These are phyloP conservation scores for Suillus paluster DNA, from an alignment of 768 basidiomycete species.

Conservation along the genomic window DNA sequence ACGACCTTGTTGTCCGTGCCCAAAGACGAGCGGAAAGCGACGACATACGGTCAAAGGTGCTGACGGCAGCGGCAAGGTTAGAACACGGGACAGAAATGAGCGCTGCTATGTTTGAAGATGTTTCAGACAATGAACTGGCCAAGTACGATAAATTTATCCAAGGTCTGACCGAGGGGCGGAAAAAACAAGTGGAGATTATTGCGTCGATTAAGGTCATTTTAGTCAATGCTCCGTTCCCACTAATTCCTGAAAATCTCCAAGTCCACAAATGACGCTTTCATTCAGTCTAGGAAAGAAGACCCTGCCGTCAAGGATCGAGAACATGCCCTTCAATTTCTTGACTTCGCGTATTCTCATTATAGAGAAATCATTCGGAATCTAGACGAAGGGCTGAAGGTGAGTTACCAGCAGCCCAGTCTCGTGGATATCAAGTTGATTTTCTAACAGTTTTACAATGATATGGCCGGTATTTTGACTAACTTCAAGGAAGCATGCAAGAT, in stretches of 20 bases:
- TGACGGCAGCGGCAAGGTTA: slow-evolving; percentile 67
- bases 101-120: slow-evolving; percentile 87
- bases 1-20: slow-evolving; percentile 67
- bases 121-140: slow-evolving; percentile 74
- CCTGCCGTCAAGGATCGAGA: slow-evolving; percentile 80
- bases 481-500: slow-evolving; percentile 78
- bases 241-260: slow-evolving; percentile 33
- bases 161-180: slow-evolving; percentile 54
- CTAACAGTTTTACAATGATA: slow-evolving; percentile 88
- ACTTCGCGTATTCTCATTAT: slow-evolving; percentile 87
- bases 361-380: slow-evolving; percentile 83
- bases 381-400: slow-evolving; percentile 85
- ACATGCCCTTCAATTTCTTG: slow-evolving; percentile 78
- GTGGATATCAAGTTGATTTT: background rate
- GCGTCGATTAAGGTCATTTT: slow-evolving; percentile 65
- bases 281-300: slow-evolving; percentile 80
- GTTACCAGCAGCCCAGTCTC: slow-evolving; percentile 11
- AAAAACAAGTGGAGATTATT: slow-evolving; percentile 68
- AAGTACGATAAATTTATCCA: slow-evolving; percentile 83
- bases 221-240: background rate
- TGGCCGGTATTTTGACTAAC: slow-evolving; percentile 69
- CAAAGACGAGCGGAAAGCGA: slow-evolving; percentile 65
- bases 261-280: slow-evolving; percentile 71
- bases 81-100: slow-evolving; percentile 72
- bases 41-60: slow-evolving; percentile 71